Evolutionary conservation across 371 early-diverging fungal genomes (phyloP), one percentile per base, ranked within the genome.

Genomic region (Mortierella sp.): DNA sequence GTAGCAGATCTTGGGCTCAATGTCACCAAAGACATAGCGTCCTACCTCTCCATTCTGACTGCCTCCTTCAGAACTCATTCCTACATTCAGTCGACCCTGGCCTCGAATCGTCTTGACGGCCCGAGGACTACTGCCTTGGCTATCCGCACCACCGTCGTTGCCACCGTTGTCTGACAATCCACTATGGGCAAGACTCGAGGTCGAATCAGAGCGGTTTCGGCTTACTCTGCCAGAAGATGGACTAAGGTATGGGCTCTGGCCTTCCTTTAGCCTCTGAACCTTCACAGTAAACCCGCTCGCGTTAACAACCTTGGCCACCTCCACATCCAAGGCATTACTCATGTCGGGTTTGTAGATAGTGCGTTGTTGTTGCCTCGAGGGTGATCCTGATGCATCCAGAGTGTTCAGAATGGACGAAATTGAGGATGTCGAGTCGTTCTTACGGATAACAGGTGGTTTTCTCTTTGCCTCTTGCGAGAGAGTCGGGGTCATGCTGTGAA

Each of bases 21-120:
- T 71, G 52, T 94, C 91, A 55, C 93, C 93, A 85, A 93, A 92
- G 88, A 92, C 88, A 65, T 94, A 93, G 19, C 91, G 84, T 19
- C 92, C 93, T 4, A 85, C 87, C 69, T 92, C 92, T n/a, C 79
- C 83, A 55, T 74, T 78, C 32, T 71, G 63, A 43, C 64, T 74
- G 7, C 70, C 77, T 40, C 84, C 81, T 6, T 82, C 84, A 7
- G 55, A 45, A 40, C 38, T 61, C 21, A 45, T 66, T 11, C 63
- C 11, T 57, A 59, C 67, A 41, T 48, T 55, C 63, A 70, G 33
- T 19, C 74, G 66, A 8, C 67, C 63, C 22, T 79, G 80, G 1
- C 90, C 90, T 41, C 88, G 88, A 4, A 89, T 85, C 80, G 88
- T 86, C 72, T 89, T 87, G 33, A 87, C 83, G 5, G 48, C 68